Percentiles rank a stretch among this genome's conserved stretches.
phyloP scores from a whole-genome alignment of 306 rosid genomes.

The Rosa chinensis region DNA sequence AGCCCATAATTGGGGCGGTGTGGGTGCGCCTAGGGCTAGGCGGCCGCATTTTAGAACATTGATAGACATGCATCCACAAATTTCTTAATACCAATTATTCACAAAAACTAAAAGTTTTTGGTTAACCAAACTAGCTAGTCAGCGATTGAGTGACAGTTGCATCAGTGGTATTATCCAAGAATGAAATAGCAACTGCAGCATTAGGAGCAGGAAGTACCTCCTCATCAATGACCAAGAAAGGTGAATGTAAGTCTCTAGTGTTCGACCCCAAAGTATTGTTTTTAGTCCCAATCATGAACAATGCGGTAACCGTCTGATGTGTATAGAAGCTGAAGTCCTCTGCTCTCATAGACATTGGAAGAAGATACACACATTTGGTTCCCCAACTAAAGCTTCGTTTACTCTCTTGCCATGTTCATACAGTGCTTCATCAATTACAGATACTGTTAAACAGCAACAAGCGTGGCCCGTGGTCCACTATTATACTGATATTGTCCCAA shows the following conservation, averaged over 20 bases:
- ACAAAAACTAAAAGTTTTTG: too few relatives aligned
- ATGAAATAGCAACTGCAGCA: conserved; percentile 54
- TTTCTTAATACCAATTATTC: too few relatives aligned
- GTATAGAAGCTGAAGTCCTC: conserved; percentile 64
- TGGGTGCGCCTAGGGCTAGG: too few relatives aligned
- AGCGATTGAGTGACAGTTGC: too few relatives aligned
- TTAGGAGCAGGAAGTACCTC: conserved; percentile 54
- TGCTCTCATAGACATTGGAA: conserved; percentile 37
- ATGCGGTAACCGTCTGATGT: conserved; percentile 41
- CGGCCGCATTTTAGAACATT: too few relatives aligned
- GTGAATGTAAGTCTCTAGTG: conserved; percentile 37
- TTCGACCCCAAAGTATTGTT: conserved; percentile 27
- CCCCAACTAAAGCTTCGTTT: conserved; percentile 44
- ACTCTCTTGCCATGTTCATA: conserved; percentile 45
- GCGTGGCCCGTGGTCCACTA: conserved; percentile 40
- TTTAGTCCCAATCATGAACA: conserved; percentile 39
- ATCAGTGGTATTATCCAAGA: conserved; percentile 22
- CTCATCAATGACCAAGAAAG: conserved; percentile 46
- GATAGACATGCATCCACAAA: too few relatives aligned
- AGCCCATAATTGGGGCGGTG: too few relatives aligned
- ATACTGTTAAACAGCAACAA: neutral
- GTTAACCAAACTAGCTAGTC: too few relatives aligned
- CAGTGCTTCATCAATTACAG: conserved; percentile 48
- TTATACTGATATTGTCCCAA: too few relatives aligned
- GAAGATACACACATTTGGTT: conserved; percentile 33